These are phyloP conservation scores for Thyridium curvatum DNA, from an alignment of 2,329 filamentous ascomycete genomes.

Conservation along the genomic window DNA sequence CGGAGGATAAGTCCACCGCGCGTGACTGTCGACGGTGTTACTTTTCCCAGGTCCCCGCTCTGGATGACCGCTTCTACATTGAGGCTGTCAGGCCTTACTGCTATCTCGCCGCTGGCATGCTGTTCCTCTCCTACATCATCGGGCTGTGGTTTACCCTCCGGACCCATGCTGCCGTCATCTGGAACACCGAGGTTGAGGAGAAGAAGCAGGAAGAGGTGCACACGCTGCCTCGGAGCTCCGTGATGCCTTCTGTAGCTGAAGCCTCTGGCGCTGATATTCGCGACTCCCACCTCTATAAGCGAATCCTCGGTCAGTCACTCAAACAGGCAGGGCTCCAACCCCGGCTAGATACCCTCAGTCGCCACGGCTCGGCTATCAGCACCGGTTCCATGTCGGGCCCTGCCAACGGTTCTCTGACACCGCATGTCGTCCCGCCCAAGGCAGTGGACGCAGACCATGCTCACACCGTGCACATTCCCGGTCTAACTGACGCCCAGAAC, in stretches of 20 bases:
- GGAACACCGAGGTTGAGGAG: conserved; percentile 79
- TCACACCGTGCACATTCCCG: conserved; percentile 50
- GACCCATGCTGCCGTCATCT: conserved; percentile 94
- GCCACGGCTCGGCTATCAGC: conserved; percentile 28
- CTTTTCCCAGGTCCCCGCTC: conserved; percentile 79
- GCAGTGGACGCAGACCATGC: conserved; percentile 22
- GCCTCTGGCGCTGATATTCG: conserved; percentile 63
- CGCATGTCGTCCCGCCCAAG: conserved; percentile 74
- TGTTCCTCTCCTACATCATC: conserved; percentile 91
- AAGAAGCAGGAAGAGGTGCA: conserved; percentile 56
- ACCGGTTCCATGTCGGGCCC: conserved; percentile 20
- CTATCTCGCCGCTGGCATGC: conserved; percentile 74
- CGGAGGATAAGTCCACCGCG: conserved; percentile 18
- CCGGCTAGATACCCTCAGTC: conserved; percentile 39
- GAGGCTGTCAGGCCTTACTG: conserved; percentile 91
- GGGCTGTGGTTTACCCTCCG: conserved; percentile 92
- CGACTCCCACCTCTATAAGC: conserved; percentile 85
- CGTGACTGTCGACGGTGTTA: conserved; percentile 89
- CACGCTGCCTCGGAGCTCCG: not conserved
- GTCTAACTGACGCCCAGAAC: conserved; percentile 78
- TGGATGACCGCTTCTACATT: conserved; percentile 83
- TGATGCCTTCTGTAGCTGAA: conserved; percentile 29
- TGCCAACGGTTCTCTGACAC: conserved; percentile 44
- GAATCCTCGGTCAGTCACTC: conserved; percentile 84
- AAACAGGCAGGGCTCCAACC: conserved; percentile 69